Base-by-base conservation (phyloP, 179 eudicot genomes). In the Silene coronaria region DNA sequence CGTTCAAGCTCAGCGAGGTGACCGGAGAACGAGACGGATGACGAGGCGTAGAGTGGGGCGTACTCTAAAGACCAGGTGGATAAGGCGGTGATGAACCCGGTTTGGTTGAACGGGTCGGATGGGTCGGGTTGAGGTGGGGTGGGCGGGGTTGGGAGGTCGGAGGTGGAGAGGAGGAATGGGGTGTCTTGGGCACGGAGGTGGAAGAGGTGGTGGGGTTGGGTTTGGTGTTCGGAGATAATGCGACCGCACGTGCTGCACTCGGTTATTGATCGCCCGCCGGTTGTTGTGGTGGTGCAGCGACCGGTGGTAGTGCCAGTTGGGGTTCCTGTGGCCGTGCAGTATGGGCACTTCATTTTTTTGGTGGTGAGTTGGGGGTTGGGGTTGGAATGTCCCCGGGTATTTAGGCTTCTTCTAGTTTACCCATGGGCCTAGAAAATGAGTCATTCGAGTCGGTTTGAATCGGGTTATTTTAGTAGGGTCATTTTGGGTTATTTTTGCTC, bases 241-340 rank as follows among this genome's bases (percentile, higher is more conserved):
- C 98, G 96, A 62, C 91, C 93, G 85, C 98, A 94, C 13, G 92
- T 84, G 32, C 81, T 78, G 90, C 98, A 94, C 79, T 91, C 95
- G 3, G 95, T 91, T 17, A 87, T 86, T 74, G 66, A 68, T 3
- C 90, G 84, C 1, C 89, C 88, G 2, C 89, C 88, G 70, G 83
- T 1, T 59, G 82, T 0, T 10, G 88, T 85, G 81, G 91, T 87
- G 83, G 88, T 82, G 87, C 91, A 87, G 21, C 91, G 89, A 16
- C 87, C 88, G 63, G 82, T 85, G n/a, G 78, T 27, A 6, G 24
- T 73, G 12, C 10, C 14, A 19, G 17, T 38, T 38, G 72, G 85
- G 24, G 85, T 26, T 11, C 73, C 46, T 8, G 62, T 64, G 26
- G 92, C 76, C 13, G 87, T 72, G 84, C 93, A 90, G 86, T 87